A percentile compares a stretch with the other conserved stretches of the same genome.
phyloP scores from a whole-genome alignment of 306 rosid species.

The Prunus dulcis region DNA sequence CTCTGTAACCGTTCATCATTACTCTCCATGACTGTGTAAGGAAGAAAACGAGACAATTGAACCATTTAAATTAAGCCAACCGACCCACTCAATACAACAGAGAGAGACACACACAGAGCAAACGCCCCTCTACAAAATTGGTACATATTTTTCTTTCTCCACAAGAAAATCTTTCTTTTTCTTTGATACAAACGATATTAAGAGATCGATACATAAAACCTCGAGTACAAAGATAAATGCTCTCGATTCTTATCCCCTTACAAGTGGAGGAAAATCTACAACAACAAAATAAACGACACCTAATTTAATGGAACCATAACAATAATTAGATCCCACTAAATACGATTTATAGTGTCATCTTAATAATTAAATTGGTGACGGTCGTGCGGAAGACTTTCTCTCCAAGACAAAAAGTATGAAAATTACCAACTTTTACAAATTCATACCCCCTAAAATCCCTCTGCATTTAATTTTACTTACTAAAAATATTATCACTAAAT shows the following conservation, averaged over 20 bases:
- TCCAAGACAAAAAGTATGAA: not conserved
- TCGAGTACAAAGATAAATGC: no score
- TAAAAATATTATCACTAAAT: no score
- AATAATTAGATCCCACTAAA: not conserved
- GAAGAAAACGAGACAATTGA: not conserved
- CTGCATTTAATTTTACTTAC: not conserved
- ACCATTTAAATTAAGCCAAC: not conserved
- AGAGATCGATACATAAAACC: no score
- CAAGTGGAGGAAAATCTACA: not conserved
- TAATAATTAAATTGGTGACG: not conserved
- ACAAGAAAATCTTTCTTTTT: not conserved
- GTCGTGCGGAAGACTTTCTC: not conserved
- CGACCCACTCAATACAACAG: not conserved
- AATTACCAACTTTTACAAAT: conserved; percentile 3
- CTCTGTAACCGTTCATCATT: not conserved
- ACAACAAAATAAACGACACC: not conserved
- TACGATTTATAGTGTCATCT: not conserved
- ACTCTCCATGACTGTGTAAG: not conserved
- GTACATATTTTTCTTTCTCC: not conserved
- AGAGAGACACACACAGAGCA: not conserved
- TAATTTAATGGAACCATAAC: not conserved
- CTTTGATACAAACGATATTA: not conserved
- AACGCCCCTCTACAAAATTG: conserved; percentile 31
- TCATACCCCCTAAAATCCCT: conserved; percentile 11
- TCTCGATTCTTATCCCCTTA: no score